Evolutionary conservation across 2,329 filamentous ascomycete species (phyloP).

Genomic region (Colletotrichum musicola): DNA sequence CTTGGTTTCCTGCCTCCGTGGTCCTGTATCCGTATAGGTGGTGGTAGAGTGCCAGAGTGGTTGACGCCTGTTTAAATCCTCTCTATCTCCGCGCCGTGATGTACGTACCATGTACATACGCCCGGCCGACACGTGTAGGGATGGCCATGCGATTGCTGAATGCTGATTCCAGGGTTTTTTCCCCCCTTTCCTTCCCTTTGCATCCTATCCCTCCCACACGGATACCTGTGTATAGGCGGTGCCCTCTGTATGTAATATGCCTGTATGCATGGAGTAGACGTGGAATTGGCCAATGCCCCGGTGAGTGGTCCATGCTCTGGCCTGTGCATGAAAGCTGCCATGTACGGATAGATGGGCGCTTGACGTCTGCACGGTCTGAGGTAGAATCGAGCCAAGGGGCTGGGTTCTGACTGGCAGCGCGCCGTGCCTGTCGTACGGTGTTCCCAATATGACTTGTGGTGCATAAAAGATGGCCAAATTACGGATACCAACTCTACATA

Average conservation of each 20-base stretch:
- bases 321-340: neutral
- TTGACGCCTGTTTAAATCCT: neutral
- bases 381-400: too few relatives aligned
- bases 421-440: too few relatives aligned
- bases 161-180: too few relatives aligned
- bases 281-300: constrained; percentile 3
- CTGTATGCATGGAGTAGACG: constrained; percentile 26
- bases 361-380: too few relatives aligned
- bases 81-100: neutral
- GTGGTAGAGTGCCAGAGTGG: too few relatives aligned
- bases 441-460: too few relatives aligned
- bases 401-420: too few relatives aligned
- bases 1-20: constrained; percentile 23
- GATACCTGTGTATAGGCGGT: constrained; percentile 2
- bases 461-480: too few relatives aligned
- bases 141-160: neutral
- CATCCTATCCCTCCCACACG: neutral
- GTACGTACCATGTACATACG: too few relatives aligned
- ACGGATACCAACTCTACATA: too few relatives aligned
- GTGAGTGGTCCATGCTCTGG: neutral
- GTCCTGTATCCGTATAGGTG: neutral
- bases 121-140: neutral
- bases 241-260: constrained; percentile 11
- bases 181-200: neutral
- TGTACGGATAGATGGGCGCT: neutral